Evolutionary conservation across 1,284 basidiomycete genomes (phyloP), one percentile per base, ranked within the genome.

Genomic region (Xanthoconium separans): DNA sequence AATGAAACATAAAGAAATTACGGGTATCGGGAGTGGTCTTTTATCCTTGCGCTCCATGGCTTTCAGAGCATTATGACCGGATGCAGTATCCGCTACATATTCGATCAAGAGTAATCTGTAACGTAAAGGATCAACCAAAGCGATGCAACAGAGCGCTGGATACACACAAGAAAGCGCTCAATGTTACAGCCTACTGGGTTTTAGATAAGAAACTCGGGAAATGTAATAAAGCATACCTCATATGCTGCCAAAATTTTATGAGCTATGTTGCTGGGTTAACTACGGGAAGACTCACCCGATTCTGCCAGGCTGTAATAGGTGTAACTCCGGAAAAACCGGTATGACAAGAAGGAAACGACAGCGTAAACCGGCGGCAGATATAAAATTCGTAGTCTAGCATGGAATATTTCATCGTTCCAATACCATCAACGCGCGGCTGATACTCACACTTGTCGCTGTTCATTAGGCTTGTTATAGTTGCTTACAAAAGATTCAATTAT

Each of bases 301-400:
- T 91, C 81, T 46, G 85, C 77, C 39, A 94, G 80, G 30, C 83
- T 83, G 67, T 91, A 95, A 69, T 95, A 92, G 37, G 87, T 90
- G 68, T 90, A 93, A 58, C 77, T 75, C 47, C 88, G 80, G 76
- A 92, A 94, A 73, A 76, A 95, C 6, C 93, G 82, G 64, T 92
- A 95, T 22, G 90, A 91, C 64, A 93, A 83, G 78, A 94, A 95
- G 1, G 91, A 92, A 54, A 95, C 84, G 64, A 95, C 74, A n/a
- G 87, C 86, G 70, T 91, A 93, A 46, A 91, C 77, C 3, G 83
- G 80, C 4, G 89, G 89, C 89, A 91, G 89, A 64, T 90, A 91
- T 59, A 91, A 68, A 53, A 91, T 83, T 56, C 89, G 83, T 31
- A 91, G 70, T 31, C 66, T 62, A 49, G 36, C 41, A 39, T 50